Conservation (phyloP, 768 basidiomycete genomes). For the Lentinula boryana region DNA sequence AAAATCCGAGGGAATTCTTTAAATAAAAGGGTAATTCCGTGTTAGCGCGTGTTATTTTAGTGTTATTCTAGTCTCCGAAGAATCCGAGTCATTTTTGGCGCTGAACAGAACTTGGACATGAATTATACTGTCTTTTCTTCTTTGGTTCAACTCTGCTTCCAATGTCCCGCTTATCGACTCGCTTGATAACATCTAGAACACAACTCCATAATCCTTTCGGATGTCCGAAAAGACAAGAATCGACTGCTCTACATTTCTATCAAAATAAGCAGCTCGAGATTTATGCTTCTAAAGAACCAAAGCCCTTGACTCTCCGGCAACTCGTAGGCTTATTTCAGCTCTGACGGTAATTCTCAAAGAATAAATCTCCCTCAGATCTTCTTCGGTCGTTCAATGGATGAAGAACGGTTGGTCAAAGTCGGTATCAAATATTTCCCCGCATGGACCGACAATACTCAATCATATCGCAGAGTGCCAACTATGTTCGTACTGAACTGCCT, state of each 20-base stretch:
- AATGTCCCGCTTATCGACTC: constrained; percentile 3
- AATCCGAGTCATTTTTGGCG: not conserved
- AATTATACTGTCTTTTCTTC: not conserved
- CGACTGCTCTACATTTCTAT: constrained; percentile 62
- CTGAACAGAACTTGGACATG: not conserved
- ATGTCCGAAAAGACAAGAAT: constrained; percentile 11
- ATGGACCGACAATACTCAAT: not conserved
- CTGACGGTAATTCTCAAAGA: not conserved
- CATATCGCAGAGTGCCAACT: constrained; percentile 63
- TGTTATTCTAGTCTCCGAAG: not conserved
- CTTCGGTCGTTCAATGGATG: constrained; percentile 78
- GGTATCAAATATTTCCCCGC: constrained; percentile 6
- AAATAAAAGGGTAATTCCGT: not conserved
- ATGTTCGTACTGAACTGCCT: constrained; percentile 85
- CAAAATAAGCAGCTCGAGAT: constrained; percentile 78
- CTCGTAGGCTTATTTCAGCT: constrained; percentile 41
- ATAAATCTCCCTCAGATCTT: constrained; percentile 49
- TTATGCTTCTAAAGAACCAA: constrained; percentile 70
- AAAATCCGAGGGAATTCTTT: constrained; percentile 57
- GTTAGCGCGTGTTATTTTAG: not conserved
- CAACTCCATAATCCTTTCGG: not conserved
- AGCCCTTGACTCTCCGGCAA: constrained; percentile 71
- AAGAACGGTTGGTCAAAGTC: constrained; percentile 73
- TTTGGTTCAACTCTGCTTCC: not conserved
- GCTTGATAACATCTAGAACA: not conserved